Base-by-base conservation (phyloP, 768 basidiomycete genomes). In the Trametes maxima region DNA sequence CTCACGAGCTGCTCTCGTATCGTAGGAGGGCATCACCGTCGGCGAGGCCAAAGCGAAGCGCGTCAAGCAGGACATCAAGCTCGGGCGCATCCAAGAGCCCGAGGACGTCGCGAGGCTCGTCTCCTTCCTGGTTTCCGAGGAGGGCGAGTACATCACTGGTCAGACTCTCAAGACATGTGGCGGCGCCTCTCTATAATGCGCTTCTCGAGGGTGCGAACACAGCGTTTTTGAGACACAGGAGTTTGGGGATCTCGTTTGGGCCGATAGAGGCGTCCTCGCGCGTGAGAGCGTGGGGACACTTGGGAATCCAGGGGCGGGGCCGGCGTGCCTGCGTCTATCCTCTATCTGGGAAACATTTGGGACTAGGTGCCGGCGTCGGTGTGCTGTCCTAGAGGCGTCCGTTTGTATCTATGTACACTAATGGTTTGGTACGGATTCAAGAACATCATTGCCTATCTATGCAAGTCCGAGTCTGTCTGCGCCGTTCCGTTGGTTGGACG, bases 31-130 rank as follows among this genome's bases (percentile, higher is more conserved):
- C 45, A 67, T 71, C 61, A 45, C 59, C 21, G 55, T 69, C 39
- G 72, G 72, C 36, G 72, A 69, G 51, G 72, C 72, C 11, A 70
- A 68, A 58, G 70, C 69, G 24, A 57, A 60, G 43, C 69, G 70
- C 24, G 70, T 73, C 17, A 70, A 70, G 61, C 63, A 60, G 48
- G 68, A 73, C 25, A 63, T 73, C 65, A 65, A 66, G 65, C 72
- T 73, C 25, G 69, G 70, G 5, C 68, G 72, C 33, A 70, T 70
- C 40, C 73, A 73, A 37, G 54, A 69, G 57, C 74, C 74, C 2
- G 73, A 75, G 58, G 73, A 75, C 60, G 70, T 75, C 59, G 74
- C 73, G 35, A 70, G 67, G 44, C 68, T 75, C 17, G 74, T 75
- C 12, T 71, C 73, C 3, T 75, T 71, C 66, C 61, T 74, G 24